Evolutionary conservation across 257 asterid species (phyloP).

Genomic region (Nicotiana attenuata): DNA sequence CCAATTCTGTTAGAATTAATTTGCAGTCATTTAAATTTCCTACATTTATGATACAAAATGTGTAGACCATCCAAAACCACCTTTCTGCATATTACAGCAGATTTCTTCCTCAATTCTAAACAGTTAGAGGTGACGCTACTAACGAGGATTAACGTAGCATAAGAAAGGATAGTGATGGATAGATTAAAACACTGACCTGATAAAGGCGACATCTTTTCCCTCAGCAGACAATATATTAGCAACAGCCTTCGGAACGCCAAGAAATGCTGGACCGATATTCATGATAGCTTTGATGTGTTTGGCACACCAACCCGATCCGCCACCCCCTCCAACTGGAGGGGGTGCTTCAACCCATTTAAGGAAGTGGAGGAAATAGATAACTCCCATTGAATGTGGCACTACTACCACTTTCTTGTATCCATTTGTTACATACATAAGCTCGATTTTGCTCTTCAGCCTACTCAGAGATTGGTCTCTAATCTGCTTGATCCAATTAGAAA

Average conservation of each 20-base stretch:
- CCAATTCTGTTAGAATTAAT: not conserved
- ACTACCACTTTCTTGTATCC: conserved; percentile 17
- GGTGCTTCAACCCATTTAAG: conserved; percentile 19
- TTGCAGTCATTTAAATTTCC: not conserved
- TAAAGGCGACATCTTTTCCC: conserved; percentile 13
- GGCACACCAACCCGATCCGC: conserved; percentile 12
- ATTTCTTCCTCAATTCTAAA: not conserved
- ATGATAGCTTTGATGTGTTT: conserved; percentile 15
- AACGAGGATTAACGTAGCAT: not conserved
- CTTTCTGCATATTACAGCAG: not conserved
- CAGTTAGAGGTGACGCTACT: not conserved
- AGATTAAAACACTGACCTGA: conserved; percentile 1
- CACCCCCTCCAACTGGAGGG: conserved; percentile 15
- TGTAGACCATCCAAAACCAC: not conserved
- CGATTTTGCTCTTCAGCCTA: conserved; percentile 18
- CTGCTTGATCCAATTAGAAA: conserved; percentile 1
- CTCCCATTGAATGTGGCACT: conserved; percentile 22
- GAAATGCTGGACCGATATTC: conserved; percentile 18
- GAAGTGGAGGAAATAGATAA: conserved; percentile 16
- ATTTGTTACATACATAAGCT: conserved; percentile 18
- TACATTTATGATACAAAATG: not conserved
- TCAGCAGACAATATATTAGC: conserved; percentile 13
- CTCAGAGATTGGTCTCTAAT: conserved; percentile 13
- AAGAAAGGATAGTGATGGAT: not conserved
- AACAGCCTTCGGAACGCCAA: conserved; percentile 19